Percentiles rank a stretch among this genome's conserved stretches.
Conservation (phyloP, 768 basidiomycete genomes). For the Trametes coccinea region DNA sequence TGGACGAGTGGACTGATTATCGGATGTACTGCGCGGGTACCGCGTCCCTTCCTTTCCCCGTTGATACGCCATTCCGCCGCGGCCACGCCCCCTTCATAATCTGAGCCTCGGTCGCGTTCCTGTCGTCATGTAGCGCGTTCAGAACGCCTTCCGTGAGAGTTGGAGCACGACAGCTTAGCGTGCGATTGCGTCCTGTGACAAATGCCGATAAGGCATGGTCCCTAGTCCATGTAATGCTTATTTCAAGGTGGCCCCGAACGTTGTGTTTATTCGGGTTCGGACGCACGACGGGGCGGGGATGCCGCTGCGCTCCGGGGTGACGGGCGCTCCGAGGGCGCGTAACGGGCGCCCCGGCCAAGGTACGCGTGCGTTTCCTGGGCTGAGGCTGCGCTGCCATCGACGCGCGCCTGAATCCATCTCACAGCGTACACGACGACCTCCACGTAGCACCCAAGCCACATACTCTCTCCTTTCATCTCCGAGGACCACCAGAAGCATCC, state of each 20-base stretch:
- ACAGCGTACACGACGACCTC: not conserved
- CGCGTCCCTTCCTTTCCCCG: not conserved
- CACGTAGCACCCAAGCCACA: not conserved
- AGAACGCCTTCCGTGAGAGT: not conserved
- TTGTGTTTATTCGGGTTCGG: not conserved
- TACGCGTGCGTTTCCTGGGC: not conserved
- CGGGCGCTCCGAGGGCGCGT: conserved; percentile 19
- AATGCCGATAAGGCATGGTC: not conserved
- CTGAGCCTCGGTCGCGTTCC: not conserved
- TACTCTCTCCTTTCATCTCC: not conserved
- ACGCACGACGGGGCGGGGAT: not conserved
- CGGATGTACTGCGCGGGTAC: conserved; percentile 6
- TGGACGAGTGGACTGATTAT: conserved; percentile 4
- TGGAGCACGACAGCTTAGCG: not conserved
- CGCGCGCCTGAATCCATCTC: not conserved
- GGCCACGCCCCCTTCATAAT: not conserved
- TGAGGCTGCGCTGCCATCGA: conserved; percentile 9
- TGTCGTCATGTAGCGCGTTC: not conserved
- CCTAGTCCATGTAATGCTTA: too few relatives aligned
- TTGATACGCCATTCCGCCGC: conserved; percentile 7
- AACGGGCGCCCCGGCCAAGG: conserved; percentile 3
- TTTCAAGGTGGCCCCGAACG: too few relatives aligned
- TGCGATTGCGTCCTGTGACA: conserved; percentile 3
- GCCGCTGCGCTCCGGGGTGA: conserved; percentile 1
- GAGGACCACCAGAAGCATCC: not conserved